Evolutionary conservation across 1,139 yeast genomes (phyloP).

Genomic region (Arxiozyma telluris): DNA sequence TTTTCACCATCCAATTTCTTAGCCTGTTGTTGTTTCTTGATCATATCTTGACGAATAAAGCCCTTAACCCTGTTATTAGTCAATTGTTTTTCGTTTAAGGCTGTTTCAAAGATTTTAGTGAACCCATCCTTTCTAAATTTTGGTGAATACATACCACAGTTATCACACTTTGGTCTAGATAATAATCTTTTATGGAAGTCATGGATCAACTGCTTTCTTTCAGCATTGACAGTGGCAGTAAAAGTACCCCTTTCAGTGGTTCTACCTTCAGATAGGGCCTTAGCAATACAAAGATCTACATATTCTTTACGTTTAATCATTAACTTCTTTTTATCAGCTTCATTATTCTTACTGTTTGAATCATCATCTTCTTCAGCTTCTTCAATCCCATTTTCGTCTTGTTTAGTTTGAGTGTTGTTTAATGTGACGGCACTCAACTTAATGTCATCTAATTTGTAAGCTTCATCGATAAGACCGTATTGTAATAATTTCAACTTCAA

Average conservation of each 20-base stretch:
- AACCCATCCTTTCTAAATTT: constrained; percentile 91
- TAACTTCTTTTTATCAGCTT: constrained; percentile 40
- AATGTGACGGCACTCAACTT: constrained; percentile 31
- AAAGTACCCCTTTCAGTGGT: constrained; percentile 57
- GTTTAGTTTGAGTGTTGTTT: constrained; percentile 27
- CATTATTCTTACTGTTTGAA: constrained; percentile 23
- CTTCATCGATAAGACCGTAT: constrained; percentile 78
- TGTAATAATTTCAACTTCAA: constrained; percentile 79
- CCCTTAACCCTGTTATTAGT: constrained; percentile 80
- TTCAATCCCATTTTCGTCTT: constrained; percentile 32
- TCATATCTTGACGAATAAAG: constrained; percentile 61
- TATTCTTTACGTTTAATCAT: constrained; percentile 55
- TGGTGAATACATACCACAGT: constrained; percentile 94
- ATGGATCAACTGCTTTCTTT: constrained; percentile 67
- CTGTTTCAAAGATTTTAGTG: constrained; percentile 82
- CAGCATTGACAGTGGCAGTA: constrained; percentile 81
- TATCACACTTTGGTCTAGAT: constrained; percentile 80
- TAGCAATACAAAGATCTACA: constrained; percentile 60
- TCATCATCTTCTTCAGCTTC: constrained; percentile 7
- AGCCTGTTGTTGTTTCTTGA: constrained; percentile 34
- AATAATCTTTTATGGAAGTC: constrained; percentile 67
- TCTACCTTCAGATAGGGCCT: constrained; percentile 73
- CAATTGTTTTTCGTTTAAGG: constrained; percentile 71
- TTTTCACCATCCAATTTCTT: constrained; percentile 23
- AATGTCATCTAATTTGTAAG: constrained; percentile 61